phyloP scores from a whole-genome alignment of 352 stramenopile species.

The Globisporangium echinulatum region DNA sequence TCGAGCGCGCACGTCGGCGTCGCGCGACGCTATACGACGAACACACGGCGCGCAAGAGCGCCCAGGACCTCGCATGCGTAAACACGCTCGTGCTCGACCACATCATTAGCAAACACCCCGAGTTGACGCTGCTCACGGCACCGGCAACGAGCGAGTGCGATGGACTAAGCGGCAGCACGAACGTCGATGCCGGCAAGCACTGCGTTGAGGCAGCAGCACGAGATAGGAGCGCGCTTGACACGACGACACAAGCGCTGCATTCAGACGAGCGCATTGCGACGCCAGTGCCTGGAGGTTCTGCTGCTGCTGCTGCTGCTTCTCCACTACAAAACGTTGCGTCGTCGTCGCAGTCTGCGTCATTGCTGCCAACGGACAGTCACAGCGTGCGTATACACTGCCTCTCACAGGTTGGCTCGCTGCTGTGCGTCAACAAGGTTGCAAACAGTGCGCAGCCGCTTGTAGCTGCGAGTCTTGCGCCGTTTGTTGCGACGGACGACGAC shows the following conservation, averaged over 20 bases:
- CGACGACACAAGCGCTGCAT: too few species aligned
- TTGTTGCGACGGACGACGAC: slow-evolving; percentile 36
- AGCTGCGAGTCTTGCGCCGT: slow-evolving; percentile 12
- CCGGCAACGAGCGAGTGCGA: too few species aligned
- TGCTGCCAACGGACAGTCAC: not conserved
- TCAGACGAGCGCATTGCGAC: not conserved
- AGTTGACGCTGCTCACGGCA: slow-evolving; percentile 32
- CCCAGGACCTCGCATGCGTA: slow-evolving; percentile 36
- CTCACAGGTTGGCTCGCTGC: slow-evolving; percentile 29
- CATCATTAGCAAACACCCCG: slow-evolving; percentile 55
- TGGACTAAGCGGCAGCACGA: not conserved
- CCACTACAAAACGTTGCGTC: slow-evolving; percentile 7
- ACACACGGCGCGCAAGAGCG: slow-evolving; percentile 40
- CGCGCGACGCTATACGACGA: slow-evolving; percentile 39
- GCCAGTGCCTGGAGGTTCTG: not conserved
- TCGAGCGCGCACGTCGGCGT: slow-evolving; percentile 30
- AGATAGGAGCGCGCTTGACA: too few species aligned
- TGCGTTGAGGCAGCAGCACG: too few species aligned
- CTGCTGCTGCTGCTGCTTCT: too few species aligned
- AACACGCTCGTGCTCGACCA: slow-evolving; percentile 59
- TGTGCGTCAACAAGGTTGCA: slow-evolving; percentile 29
- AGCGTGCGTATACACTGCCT: slow-evolving; percentile 37
- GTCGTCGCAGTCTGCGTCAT: not conserved
- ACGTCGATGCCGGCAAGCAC: not conserved
- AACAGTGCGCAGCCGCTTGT: slow-evolving; percentile 13